Percentiles rank a stretch among this genome's conserved stretches.
Evolutionary conservation across 129 eudicot genomes (phyloP).

Genomic region (Flaveria robusta): DNA sequence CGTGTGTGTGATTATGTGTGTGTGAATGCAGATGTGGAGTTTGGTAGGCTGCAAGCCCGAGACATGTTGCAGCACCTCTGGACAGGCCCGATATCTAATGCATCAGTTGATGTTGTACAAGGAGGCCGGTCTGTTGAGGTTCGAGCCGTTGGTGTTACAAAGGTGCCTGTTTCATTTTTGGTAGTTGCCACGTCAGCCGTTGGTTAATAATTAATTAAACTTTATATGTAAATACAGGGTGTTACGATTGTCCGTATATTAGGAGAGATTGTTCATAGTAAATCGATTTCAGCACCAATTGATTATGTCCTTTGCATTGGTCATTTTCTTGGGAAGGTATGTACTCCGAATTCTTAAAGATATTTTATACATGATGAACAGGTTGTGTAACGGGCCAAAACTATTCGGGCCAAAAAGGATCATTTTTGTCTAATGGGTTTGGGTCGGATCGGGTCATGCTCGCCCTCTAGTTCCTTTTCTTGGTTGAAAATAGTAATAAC

Average conservation of each 20-base stretch:
- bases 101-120: constrained; percentile 93
- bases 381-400: neutral
- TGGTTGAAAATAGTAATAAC: too few species aligned
- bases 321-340: constrained; percentile 87
- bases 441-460: neutral
- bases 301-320: constrained; percentile 89
- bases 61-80: constrained; percentile 98
- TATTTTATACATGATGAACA: neutral
- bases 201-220: neutral
- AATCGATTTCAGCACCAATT: constrained; percentile 75
- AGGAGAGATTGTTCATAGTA: constrained; percentile 91
- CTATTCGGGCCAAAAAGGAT: neutral
- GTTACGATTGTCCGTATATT: constrained; percentile 87
- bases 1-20: neutral
- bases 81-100: constrained; percentile 95
- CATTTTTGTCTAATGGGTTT: neutral
- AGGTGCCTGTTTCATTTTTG: constrained; percentile 50
- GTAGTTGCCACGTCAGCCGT: neutral
- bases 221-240: constrained; percentile 49
- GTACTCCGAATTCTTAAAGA: neutral
- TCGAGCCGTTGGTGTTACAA: constrained; percentile 94
- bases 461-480: too few species aligned
- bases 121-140: constrained; percentile 93
- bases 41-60: constrained; percentile 92
- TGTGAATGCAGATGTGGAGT: constrained; percentile 62